A percentile compares a stretch with the other conserved stretches of the same genome.
phyloP scores from a whole-genome alignment of 2,329 filamentous ascomycete species.

The Stemphylium beticola region DNA sequence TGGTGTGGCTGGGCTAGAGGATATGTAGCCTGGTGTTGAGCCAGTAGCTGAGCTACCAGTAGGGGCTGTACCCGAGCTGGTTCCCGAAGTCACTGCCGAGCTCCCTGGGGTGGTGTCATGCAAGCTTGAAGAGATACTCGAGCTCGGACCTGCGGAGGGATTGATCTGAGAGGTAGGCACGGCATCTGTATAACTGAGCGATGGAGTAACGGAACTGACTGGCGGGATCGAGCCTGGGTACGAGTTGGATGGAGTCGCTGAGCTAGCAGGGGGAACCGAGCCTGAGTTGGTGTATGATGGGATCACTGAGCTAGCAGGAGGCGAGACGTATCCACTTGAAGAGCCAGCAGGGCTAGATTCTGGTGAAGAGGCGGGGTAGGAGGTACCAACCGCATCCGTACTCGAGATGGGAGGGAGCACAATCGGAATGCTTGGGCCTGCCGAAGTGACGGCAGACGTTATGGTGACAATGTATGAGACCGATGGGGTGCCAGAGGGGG shows the following conservation, averaged over 20 bases:
- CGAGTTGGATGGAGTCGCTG: background rate
- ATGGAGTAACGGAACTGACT: background rate
- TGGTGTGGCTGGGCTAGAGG: background rate
- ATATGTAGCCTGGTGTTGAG: slow-evolving; percentile 3
- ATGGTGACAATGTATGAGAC: background rate
- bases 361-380: slow-evolving; percentile 8
- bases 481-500: background rate
- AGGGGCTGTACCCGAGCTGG: background rate
- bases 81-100: background rate
- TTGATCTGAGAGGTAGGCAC: slow-evolving; percentile 9
- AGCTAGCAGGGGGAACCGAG: slow-evolving; percentile 1
- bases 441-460: background rate
- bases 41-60: background rate
- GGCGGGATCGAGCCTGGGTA: slow-evolving; percentile 1
- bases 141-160: background rate
- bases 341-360: background rate
- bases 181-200: slow-evolving; percentile 3
- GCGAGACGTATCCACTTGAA: slow-evolving; percentile 7
- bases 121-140: background rate
- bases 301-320: slow-evolving; percentile 4
- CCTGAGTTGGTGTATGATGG: background rate
- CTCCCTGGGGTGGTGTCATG: background rate
- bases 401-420: slow-evolving; percentile 3
- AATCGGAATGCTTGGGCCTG: background rate
- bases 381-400: slow-evolving; percentile 4